Evolutionary conservation across 2,329 filamentous ascomycete genomes (phyloP), one percentile per base, ranked within the genome.

Genomic region (Clonostachys byssicola): DNA sequence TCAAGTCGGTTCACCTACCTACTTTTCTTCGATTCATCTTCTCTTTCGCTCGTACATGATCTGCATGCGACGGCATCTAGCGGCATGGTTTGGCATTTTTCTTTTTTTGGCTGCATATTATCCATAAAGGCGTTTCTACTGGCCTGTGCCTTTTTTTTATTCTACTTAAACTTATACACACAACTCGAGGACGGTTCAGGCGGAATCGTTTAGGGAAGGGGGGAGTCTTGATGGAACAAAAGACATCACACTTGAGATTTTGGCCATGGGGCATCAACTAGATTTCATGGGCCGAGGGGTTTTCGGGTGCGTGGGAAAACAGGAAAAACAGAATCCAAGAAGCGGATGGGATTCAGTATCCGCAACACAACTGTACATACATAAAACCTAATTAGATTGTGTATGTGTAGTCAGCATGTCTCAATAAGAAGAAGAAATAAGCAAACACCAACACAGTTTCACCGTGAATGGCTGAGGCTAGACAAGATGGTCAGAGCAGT

Each of bases 61-160:
- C 43, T 47, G 49, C 49, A 50, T 50, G 46, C 49, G 46, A 50
- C 46, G 46, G 49, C 49, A 46, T 44, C 34, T 39, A 23, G 43
- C 49, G 40, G 46, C 49, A 50, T 50, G 49, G 46, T 45, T 41
- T 42, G 34, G 30, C 30, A 43, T 43, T 39, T 48, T 46, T 44
- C 35, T 42, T 38, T 38, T 38, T 42, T 45, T 42, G 39, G 30
- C 44, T 39, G 34, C 44, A 45, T 39, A 45, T 39, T 40, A 23
- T 6, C 9, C 36, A 30, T 30, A 30, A 14, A 30, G 44, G 44
- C 44, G 44, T 40, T 45, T 23, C 40, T 16, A 45, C 14, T 14
- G 16, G 34, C 20, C 17, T 33, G n/a, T 33, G 39, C 34, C 40
- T 40, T 40, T 39, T 45, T 40, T 40, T 39, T 45, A 33, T 17